Base-by-base conservation (phyloP, 805 yeast genomes). In the Wickerhamomyces xylosicus region DNA sequence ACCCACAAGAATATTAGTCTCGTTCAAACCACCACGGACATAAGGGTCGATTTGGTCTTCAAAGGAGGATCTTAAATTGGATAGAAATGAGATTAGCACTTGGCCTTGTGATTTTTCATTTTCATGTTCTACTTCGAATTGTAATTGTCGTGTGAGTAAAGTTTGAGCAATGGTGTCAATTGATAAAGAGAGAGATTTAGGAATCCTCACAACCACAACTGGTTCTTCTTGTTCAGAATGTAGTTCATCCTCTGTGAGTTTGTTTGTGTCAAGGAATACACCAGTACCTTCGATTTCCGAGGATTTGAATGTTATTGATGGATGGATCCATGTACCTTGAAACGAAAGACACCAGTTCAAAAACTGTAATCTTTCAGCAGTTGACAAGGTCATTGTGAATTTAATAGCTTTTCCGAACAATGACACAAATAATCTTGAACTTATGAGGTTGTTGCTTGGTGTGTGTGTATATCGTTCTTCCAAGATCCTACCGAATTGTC, bases 131-230 rank as follows among this genome's bases (percentile, higher is more conserved):
- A 18, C 19, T 18, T 52, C 59, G 17, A 47, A 47, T 11, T 45
- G 43, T 13, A 36, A 15, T 36, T 50, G 48, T 14, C 41, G 35
- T 10, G 36, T 25, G 22, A 55, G 38, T 11, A 56, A 21, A 9
- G 44, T 41, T 5, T 33, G 15, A 17, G 49, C 41, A 35, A 61
- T 55, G 3, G 51, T 47, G 27, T 58, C 56, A 8, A 70, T 51
- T 36, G 63, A 61, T 16, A 64, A 50, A 0, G 62, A 51, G 6
- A 51, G 36, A 0, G 25, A n/a, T 5, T 46, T 39, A 0, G 74
- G 71, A 2, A 71, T 51, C 36, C 74, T 49, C 37, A 71, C 38
- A 8, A 71, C 44, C 38, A 60, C 67, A 14, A 62, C 37, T 2
- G 47, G 40, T 1, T 42, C 52, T 11, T 37, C 42, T 1, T 9